A percentile compares a stretch with the other conserved stretches of the same genome.
Evolutionary conservation across 768 basidiomycete genomes (phyloP).

Genomic region (Serendipita sp.): DNA sequence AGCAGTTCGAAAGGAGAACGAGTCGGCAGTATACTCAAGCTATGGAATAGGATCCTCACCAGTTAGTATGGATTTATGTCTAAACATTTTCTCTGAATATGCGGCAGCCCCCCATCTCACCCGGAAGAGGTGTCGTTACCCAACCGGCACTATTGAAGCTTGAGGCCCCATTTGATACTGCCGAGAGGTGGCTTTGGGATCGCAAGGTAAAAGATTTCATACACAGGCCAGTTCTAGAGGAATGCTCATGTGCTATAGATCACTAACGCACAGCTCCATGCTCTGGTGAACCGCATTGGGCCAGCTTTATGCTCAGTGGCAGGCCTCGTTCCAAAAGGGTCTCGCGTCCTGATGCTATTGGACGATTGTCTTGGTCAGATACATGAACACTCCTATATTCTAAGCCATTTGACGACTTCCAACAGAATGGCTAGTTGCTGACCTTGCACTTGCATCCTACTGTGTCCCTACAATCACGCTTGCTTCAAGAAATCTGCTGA

Average conservation of each 20-base stretch:
- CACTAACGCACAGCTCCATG: slow-evolving; percentile 52
- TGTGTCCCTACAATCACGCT: slow-evolving; percentile 54
- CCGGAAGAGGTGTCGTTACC: neutral
- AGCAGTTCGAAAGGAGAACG: slow-evolving; percentile 57
- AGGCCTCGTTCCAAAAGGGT: slow-evolving; percentile 37
- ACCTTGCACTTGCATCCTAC: slow-evolving; percentile 58
- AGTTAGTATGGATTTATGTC: slow-evolving; percentile 44
- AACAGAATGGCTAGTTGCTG: slow-evolving; percentile 60
- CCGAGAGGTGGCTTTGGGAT: neutral
- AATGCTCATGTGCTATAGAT: slow-evolving; percentile 28
- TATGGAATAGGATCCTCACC: slow-evolving; percentile 66
- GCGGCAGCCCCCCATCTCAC: neutral
- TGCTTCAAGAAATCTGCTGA: slow-evolving; percentile 41
- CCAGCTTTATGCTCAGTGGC: slow-evolving; percentile 48
- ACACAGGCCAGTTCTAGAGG: neutral
- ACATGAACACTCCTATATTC: neutral
- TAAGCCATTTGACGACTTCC: neutral
- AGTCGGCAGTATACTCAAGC: slow-evolving; percentile 81
- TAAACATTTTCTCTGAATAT: slow-evolving; percentile 10
- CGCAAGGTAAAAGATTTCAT: neutral
- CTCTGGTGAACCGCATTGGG: slow-evolving; percentile 55
- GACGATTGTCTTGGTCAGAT: slow-evolving; percentile 60
- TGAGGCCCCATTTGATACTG: neutral
- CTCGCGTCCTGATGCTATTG: slow-evolving; percentile 56
- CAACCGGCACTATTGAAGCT: neutral